Base-by-base conservation (phyloP, 345 rosid species). In the Dipteronia dyeriana region DNA sequence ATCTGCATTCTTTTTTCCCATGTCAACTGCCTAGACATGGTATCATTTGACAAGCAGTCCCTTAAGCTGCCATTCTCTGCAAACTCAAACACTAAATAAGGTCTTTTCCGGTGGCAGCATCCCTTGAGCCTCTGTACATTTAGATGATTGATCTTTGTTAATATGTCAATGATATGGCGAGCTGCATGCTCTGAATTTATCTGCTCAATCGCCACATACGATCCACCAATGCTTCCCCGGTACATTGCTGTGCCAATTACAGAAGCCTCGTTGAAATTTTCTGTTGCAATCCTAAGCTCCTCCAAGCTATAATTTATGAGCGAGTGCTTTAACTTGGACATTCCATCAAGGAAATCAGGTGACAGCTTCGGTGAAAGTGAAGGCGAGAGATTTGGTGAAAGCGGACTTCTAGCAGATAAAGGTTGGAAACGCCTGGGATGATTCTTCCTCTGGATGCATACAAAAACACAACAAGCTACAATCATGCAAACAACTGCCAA, bases 1-100 rank as follows among this genome's bases (percentile, higher is more conserved):
- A 79, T 81, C 62, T 73, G 86, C 49, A 73, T 74, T 82, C 88
- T 80, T 74, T 34, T 82, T 13, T 2, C 64, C 85, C 88, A 85
- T 19, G 75, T 80, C 41, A 82, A 66, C 77, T 82, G 84, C 80
- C 51, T 78, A n/a, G 73, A 71, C 38, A 79, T 68, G 20, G 62
- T 69, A 3, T 39, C 14, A 53, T 61, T 78, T 9, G 81, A 78
- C 75, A 82, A 70, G 72, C 82, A 82, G n/a, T 78, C 74, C 71
- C 79, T 73, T 26, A 82, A 76, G 82, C 80, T 80, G n/a, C 87
- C 85, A 14, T 75, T 68, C 66, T 80, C 80, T 31, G 85, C 72
- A 57, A 78, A 82, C 53, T 82, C 85, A 7, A 73, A 66, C 39
- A 79, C 83, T 14, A 81, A 76, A 81, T 81, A 79, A 45, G 77